Conservation (phyloP, 345 rosid genomes). For the Eucalyptus cloeziana region DNA sequence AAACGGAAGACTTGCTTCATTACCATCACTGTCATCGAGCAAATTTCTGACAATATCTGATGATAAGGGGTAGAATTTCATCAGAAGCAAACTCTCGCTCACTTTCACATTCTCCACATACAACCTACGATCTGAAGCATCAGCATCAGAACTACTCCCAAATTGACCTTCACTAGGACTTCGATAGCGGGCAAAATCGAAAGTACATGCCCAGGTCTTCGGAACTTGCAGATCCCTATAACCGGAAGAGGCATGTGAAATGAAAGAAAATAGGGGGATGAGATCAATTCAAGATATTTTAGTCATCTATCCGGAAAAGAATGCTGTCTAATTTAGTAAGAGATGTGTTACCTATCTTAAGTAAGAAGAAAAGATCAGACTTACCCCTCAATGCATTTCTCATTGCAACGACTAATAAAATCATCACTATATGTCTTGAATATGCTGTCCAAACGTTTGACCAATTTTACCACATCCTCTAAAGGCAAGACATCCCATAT, state of each 20-base stretch:
- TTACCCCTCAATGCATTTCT: slow-evolving; percentile 40
- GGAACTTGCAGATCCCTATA: slow-evolving; percentile 38
- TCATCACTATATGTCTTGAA: slow-evolving; percentile 21
- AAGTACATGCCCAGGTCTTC: slow-evolving; percentile 12
- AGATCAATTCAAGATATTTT: background rate
- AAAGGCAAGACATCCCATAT: slow-evolving; percentile 39
- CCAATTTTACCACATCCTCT: slow-evolving; percentile 20
- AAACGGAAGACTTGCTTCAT: slow-evolving; percentile 32
- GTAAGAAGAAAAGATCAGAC: background rate
- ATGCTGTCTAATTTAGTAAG: background rate
- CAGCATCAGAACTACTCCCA: background rate
- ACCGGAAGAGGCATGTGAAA: background rate
- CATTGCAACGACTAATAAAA: slow-evolving; percentile 26
- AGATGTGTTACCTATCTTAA: background rate
- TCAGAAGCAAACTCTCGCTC: slow-evolving; percentile 27
- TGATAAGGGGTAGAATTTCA: slow-evolving; percentile 43
- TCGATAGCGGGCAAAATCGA: slow-evolving; percentile 4
- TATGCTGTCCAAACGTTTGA: slow-evolving; percentile 22
- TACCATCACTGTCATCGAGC: slow-evolving; percentile 22
- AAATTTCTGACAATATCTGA: slow-evolving; percentile 10
- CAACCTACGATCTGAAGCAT: background rate
- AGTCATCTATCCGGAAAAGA: background rate
- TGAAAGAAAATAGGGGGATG: background rate
- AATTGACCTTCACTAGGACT: background rate
- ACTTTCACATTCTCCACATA: slow-evolving; percentile 30